phyloP scores from a whole-genome alignment of 768 basidiomycete genomes.

The Podaxis sp. region DNA sequence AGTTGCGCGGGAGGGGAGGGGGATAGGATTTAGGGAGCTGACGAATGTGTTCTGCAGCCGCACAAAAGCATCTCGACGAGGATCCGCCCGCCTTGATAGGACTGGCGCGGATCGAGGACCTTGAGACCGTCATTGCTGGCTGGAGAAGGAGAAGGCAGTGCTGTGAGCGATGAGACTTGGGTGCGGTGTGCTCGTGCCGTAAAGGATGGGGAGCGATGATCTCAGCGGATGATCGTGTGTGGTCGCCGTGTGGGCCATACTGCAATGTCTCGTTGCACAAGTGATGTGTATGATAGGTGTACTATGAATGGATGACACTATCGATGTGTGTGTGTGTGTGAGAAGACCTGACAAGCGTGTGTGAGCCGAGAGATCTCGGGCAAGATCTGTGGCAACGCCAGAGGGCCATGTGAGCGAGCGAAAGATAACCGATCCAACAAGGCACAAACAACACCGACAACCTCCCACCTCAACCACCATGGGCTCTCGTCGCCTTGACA shows the following conservation, averaged over 20 bases:
- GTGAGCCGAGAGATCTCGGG: conserved; percentile 11
- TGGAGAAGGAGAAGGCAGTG: conserved; percentile 54
- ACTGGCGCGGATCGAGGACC: conserved; percentile 79
- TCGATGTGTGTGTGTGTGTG: conserved; percentile 3
- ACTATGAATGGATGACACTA: conserved; percentile 12
- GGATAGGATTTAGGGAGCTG: conserved; percentile 17
- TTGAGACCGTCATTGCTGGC: conserved; percentile 82
- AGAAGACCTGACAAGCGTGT: conserved; percentile 1
- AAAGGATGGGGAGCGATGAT: neutral
- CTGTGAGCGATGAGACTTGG: conserved; percentile 75
- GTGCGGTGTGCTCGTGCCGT: conserved; percentile 62
- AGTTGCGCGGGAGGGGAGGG: neutral
- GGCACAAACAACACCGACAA: conserved; percentile 14
- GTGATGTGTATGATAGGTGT: conserved; percentile 6
- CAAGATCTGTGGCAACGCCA: neutral
- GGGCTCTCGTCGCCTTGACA: conserved; percentile 70
- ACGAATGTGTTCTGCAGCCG: conserved; percentile 37
- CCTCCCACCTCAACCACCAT: conserved; percentile 33
- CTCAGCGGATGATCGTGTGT: conserved; percentile 51
- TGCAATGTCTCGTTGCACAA: conserved; percentile 95
- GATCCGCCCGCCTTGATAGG: conserved; percentile 66
- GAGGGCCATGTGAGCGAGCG: conserved; percentile 2
- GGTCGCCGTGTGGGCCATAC: conserved; percentile 62
- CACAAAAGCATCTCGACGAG: conserved; percentile 90
- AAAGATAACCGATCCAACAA: conserved; percentile 14